Percentiles rank a stretch among this genome's conserved stretches.
phyloP scores from a whole-genome alignment of 257 asterid species.

The Nicotiana otophora region DNA sequence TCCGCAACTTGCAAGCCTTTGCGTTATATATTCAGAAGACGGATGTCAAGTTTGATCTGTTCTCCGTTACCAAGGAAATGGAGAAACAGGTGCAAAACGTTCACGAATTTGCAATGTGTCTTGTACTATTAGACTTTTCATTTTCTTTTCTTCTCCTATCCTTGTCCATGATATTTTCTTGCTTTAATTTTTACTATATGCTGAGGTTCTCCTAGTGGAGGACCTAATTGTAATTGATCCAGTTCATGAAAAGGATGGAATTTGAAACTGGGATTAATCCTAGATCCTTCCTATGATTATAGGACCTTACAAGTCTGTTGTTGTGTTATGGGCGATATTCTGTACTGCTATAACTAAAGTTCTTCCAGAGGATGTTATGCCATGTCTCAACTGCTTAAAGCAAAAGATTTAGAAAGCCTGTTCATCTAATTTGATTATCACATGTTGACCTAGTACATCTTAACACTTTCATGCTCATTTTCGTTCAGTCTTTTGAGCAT shows the following conservation, averaged over 20 bases:
- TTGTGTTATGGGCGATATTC: not conserved
- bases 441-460: not conserved
- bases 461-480: not conserved
- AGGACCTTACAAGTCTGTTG: not conserved
- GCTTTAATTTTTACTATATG: not conserved
- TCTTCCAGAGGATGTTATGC: not conserved
- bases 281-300: not conserved
- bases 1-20: constrained; percentile 89
- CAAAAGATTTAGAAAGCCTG: not conserved
- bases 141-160: not conserved
- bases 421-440: not conserved
- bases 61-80: constrained; percentile 91
- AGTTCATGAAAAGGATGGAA: not conserved
- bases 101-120: constrained; percentile 9
- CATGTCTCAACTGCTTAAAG: not conserved
- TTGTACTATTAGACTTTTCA: not conserved
- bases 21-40: constrained; percentile 94
- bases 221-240: not conserved
- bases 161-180: not conserved
- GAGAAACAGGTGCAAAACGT: constrained; percentile 70
- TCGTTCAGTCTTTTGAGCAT: not conserved
- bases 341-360: not conserved
- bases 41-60: constrained; percentile 86
- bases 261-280: not conserved
- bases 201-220: not conserved